Evolutionary conservation across 2,329 filamentous ascomycete species (phyloP), one percentile per base, ranked within the genome.

Genomic region (Stenocarpella maydis): DNA sequence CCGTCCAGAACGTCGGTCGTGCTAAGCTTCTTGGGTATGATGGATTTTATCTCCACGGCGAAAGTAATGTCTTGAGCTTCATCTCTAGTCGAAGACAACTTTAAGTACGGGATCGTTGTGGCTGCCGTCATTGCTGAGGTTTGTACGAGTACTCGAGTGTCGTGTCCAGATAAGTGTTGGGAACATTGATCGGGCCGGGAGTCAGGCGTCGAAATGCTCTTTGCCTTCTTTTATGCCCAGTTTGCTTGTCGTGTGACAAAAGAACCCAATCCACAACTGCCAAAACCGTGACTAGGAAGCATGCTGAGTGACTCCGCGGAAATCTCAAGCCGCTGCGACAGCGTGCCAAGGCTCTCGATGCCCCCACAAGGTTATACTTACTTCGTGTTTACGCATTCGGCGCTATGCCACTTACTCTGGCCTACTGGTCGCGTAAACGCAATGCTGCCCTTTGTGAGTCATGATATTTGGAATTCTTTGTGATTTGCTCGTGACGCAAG

Each of bases 1-100:
- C 34, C 49, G n/a, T 17, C 41, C 24, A 28, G 10, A 47, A 45
- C 28, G 17, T 47, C 9, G 45, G 55, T 41, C 19, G 54, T 45
- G 26, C n/a, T 41, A 4, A 43, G 26, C 24, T 31, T 21, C 8
- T 61, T 45, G 4, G 43, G 66, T 10, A 71, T 28, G 31, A 71
- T 39, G 26, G 66, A 71, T 52, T 71, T 71, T 49, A 71, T 69
- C 64, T 71, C 70, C 26, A 71, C 55, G 28, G 70, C 70, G 37
- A 70, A 67, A 6, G 68, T 71, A 10, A 71, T 58, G 39, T 71
- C 67, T 34, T 71, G 61, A 43, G 55, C 47, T 37, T 31, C 43
- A 50, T 69, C 69, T 37, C 10, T 31, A 17, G 24, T 54, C 34
- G 65, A 67, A 67, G 65, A 58, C 50, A n/a, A n/a, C n/a, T n/a